These are phyloP conservation scores for Trichomonas tenax DNA, from an alignment of 208 protist species.

Conservation along the genomic window DNA sequence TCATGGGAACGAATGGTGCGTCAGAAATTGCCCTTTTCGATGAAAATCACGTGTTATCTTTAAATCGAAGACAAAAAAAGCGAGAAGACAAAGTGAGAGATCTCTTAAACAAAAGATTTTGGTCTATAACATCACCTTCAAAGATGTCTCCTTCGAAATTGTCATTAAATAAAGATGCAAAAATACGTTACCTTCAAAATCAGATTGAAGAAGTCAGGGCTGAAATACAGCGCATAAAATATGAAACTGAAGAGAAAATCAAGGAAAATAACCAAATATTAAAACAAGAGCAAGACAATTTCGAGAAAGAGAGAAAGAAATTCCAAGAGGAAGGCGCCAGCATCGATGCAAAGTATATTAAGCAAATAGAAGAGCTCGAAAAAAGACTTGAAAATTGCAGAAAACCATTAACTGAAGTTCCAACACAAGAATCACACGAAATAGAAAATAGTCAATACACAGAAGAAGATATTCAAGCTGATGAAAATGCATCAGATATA, in stretches of 20 bases:
- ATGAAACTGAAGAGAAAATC: background rate
- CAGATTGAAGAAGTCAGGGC: background rate
- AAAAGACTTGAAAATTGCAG: background rate
- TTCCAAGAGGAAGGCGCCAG: background rate
- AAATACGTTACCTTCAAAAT: background rate
- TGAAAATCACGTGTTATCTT: background rate
- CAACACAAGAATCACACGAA: background rate
- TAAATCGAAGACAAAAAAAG: background rate
- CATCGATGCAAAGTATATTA: background rate
- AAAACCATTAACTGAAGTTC: background rate
- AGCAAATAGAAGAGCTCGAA: background rate
- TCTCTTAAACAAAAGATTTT: background rate
- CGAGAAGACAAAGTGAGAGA: background rate
- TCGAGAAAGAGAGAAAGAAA: background rate
- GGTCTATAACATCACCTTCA: background rate
- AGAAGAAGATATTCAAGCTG: background rate
- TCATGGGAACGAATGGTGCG: background rate
- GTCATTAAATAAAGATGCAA: background rate
- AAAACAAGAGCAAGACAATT: background rate
- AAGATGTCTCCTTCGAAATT: background rate
- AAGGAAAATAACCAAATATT: background rate
- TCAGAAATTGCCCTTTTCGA: background rate
- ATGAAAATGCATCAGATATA: too few species aligned
- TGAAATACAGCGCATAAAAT: background rate
- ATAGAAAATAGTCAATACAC: background rate